Evolutionary conservation across 2,329 filamentous ascomycete species (phyloP).

Genomic region (Phaeoacremonium minimum): DNA sequence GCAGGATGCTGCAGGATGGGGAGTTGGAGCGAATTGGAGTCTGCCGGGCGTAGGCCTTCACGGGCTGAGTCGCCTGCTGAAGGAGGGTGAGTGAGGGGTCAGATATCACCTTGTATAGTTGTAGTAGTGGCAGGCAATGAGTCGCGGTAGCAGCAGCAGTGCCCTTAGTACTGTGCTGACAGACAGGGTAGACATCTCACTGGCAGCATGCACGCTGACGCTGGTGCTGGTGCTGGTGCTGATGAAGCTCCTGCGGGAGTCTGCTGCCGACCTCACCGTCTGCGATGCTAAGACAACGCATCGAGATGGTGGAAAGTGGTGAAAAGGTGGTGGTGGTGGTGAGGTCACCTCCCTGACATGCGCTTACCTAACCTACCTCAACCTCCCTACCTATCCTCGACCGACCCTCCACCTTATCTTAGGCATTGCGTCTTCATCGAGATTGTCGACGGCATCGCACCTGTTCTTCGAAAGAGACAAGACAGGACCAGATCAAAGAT

Average conservation of each 20-base stretch:
- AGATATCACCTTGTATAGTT: neutral
- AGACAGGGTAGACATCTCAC: slow-evolving; percentile 4
- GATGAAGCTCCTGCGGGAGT: slow-evolving; percentile 1
- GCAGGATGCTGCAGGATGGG: too few species aligned
- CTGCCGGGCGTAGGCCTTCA: neutral
- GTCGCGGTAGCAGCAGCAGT: neutral
- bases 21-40: neutral
- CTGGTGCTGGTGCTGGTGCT: slow-evolving; percentile 4
- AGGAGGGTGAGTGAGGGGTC: neutral
- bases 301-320: neutral
- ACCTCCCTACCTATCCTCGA: too few species aligned
- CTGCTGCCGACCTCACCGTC: slow-evolving; percentile 1
- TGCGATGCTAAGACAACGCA: neutral
- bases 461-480: too few species aligned
- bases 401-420: too few species aligned
- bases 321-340: neutral
- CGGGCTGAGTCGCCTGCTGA: neutral
- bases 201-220: slow-evolving; percentile 4
- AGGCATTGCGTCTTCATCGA: too few species aligned
- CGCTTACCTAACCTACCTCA: too few species aligned
- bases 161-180: too few species aligned
- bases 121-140: neutral
- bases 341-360: neutral
- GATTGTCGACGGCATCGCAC: too few species aligned
- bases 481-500: too few species aligned